These are phyloP conservation scores for Pseudocercospora ulei DNA, from an alignment of 2,329 filamentous ascomycete genomes.

Conservation along the genomic window DNA sequence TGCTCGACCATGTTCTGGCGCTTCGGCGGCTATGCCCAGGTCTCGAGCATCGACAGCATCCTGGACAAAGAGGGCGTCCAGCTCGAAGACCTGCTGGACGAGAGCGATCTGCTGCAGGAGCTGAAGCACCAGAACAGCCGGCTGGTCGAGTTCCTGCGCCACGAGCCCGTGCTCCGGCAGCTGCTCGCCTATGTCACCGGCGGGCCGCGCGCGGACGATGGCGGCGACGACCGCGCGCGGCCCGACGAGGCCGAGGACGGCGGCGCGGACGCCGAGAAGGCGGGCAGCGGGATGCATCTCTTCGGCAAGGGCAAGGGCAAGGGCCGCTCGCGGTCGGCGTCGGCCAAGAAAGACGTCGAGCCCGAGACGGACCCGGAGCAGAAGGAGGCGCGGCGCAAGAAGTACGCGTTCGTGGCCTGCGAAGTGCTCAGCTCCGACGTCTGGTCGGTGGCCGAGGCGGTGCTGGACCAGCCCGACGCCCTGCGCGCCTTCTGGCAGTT, in stretches of 20 bases:
- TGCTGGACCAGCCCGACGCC: constrained; percentile 72
- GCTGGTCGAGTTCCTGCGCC: constrained; percentile 88
- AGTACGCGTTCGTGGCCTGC: constrained; percentile 85
- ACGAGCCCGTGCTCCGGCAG: constrained; percentile 71
- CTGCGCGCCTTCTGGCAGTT: constrained; percentile 86
- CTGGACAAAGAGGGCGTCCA: constrained; percentile 92
- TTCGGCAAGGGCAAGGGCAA: constrained; percentile 40
- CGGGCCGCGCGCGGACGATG: constrained; percentile 51
- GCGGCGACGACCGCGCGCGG: too few species aligned
- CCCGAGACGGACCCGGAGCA: constrained; percentile 53
- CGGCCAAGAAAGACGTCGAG: constrained; percentile 34
- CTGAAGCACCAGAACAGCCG: constrained; percentile 97
- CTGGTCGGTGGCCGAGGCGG: constrained; percentile 88
- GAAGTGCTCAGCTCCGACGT: constrained; percentile 92
- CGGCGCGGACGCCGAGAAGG: constrained; percentile 40
- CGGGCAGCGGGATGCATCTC: constrained; percentile 38
- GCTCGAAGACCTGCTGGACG: constrained; percentile 89
- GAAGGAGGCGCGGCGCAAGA: constrained; percentile 79
- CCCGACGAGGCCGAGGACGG: constrained; percentile 27
- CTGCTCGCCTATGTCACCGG: constrained; percentile 88
- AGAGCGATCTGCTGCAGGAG: constrained; percentile 93
- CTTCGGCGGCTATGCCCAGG: constrained; percentile 96
- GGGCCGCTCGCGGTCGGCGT: constrained; percentile 38
- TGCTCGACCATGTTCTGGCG: constrained; percentile 89
- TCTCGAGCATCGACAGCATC: constrained; percentile 90